These are phyloP conservation scores for Phytophthora cajani DNA, from an alignment of 352 stramenopile genomes.

Conservation along the genomic window DNA sequence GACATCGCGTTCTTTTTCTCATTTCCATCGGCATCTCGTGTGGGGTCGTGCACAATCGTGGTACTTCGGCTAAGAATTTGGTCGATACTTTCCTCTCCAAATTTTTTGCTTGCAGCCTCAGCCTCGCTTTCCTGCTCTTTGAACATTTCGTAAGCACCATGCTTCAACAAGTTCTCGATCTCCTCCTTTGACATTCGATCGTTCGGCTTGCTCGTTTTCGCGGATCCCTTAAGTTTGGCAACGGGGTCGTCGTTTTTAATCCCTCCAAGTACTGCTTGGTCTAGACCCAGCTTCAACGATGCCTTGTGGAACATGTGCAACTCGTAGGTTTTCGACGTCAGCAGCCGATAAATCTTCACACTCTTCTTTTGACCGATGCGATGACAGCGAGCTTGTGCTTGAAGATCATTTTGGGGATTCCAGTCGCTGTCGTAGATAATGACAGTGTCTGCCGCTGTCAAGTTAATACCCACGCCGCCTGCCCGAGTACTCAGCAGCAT, in stretches of 20 bases:
- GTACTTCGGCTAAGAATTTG: constrained; percentile 95
- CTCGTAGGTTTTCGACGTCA: constrained; percentile 94
- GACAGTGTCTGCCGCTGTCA: constrained; percentile 90
- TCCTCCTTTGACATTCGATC: constrained; percentile 88
- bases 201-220: constrained; percentile 45
- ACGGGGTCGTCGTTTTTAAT: constrained; percentile 76
- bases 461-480: constrained; percentile 98
- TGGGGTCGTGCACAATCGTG: constrained; percentile 88
- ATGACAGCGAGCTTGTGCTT: constrained; percentile 92
- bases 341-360: constrained; percentile 93
- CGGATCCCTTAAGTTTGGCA: constrained; percentile 48
- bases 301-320: constrained; percentile 94
- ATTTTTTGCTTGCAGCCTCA: constrained; percentile 95
- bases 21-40: constrained; percentile 49
- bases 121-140: constrained; percentile 91
- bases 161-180: constrained; percentile 93
- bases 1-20: constrained; percentile 84
- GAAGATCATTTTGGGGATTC: constrained; percentile 97
- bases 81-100: constrained; percentile 98
- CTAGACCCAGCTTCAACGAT: constrained; percentile 92
- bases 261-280: constrained; percentile 91
- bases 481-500: constrained; percentile 99
- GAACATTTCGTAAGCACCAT: constrained; percentile 95
- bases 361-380: constrained; percentile 94
- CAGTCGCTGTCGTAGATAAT: constrained; percentile 99